These are phyloP conservation scores for Phytopythium cucurbitacearum DNA, from an alignment of 352 stramenopile species.

Conservation along the genomic window DNA sequence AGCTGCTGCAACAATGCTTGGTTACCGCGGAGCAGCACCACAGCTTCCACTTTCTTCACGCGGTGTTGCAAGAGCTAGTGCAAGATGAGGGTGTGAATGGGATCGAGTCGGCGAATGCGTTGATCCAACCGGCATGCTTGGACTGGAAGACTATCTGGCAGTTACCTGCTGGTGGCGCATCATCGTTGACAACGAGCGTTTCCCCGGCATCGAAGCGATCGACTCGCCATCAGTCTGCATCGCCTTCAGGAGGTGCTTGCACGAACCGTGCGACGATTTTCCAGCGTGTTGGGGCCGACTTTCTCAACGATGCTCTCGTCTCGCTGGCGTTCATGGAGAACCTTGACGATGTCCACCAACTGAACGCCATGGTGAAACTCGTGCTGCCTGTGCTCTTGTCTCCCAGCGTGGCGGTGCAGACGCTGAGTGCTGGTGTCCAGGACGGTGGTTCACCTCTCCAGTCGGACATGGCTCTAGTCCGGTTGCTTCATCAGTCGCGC, in stretches of 20 bases:
- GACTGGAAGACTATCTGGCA: conserved; percentile 23
- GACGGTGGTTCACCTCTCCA: no score
- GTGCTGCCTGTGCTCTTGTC: conserved; percentile 44
- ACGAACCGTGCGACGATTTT: conserved; percentile 24
- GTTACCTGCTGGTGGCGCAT: conserved; percentile 16
- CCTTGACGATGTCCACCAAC: conserved; percentile 29
- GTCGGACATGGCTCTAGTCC: neutral
- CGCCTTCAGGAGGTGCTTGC: no score
- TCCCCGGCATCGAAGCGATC: neutral
- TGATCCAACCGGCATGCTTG: neutral
- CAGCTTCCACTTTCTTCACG: conserved; percentile 56
- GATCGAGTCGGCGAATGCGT: conserved; percentile 12
- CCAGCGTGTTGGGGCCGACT: conserved; percentile 47
- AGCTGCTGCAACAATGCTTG: conserved; percentile 38
- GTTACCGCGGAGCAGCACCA: conserved; percentile 30
- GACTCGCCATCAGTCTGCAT: no score
- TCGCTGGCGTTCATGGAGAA: conserved; percentile 52
- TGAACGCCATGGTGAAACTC: conserved; percentile 68
- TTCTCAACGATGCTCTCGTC: conserved; percentile 52
- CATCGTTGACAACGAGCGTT: neutral
- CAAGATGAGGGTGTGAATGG: conserved; percentile 16
- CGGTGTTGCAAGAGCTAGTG: conserved; percentile 35
- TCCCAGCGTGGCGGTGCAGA: conserved; percentile 28
- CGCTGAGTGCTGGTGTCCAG: conserved; percentile 7
- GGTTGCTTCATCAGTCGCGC: conserved; percentile 29